Conservation (phyloP, 2,329 filamentous ascomycete genomes). For the Colletotrichum spinosum region DNA sequence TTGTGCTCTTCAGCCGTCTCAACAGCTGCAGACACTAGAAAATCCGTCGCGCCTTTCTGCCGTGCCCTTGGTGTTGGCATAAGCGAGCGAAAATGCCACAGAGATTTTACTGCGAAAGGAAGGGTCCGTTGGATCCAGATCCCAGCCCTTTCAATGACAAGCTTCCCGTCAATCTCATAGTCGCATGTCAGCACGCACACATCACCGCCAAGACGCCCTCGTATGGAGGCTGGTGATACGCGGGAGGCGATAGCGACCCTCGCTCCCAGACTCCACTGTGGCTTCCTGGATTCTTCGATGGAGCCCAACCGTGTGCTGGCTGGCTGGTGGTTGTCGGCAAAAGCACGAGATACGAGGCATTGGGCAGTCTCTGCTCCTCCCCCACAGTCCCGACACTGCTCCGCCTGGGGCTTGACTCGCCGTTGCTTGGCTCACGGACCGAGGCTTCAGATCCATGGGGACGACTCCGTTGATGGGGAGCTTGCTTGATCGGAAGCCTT, state of each 20-base stretch:
- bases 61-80: background rate
- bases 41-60: too few species aligned
- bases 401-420: slow-evolving; percentile 9
- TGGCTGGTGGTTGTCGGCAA: slow-evolving; percentile 12
- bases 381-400: slow-evolving; percentile 12
- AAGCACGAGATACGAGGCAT: slow-evolving; percentile 9
- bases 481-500: background rate
- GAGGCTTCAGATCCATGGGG: background rate
- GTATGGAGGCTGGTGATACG: background rate
- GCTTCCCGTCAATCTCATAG: slow-evolving; percentile 26
- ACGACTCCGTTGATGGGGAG: background rate
- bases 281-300: background rate
- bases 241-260: slow-evolving; percentile 1
- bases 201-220: background rate
- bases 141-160: slow-evolving; percentile 15
- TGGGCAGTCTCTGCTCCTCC: slow-evolving; percentile 1
- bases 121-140: slow-evolving; percentile 5
- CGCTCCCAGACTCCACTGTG: background rate
- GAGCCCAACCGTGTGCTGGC: background rate
- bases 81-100: background rate
- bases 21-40: too few species aligned
- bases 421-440: background rate
- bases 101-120: background rate
- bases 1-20: background rate
- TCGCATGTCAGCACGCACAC: slow-evolving; percentile 18